A percentile compares a stretch with the other conserved stretches of the same genome.
Evolutionary conservation across 768 basidiomycete species (phyloP).

Genomic region (Trametopsis cervina): DNA sequence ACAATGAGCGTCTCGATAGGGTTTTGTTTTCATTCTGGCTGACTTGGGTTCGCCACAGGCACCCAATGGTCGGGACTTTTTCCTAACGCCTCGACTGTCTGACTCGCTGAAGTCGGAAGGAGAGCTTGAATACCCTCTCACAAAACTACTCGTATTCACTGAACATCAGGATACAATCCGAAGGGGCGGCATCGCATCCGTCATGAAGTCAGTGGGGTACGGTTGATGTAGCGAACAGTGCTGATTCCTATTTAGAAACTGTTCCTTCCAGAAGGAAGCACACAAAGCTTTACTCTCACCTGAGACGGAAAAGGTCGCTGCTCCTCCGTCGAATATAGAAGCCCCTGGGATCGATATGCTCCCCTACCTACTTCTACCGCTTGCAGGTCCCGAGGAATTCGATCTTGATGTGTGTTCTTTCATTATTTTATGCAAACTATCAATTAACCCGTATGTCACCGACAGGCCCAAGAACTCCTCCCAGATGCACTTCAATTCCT

Average conservation of each 20-base stretch:
- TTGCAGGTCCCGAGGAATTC: conserved; percentile 93
- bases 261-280: conserved; percentile 58
- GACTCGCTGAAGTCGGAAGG: conserved; percentile 38
- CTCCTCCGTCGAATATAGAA: conserved; percentile 47
- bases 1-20: no score
- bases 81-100: conserved; percentile 59
- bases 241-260: no score
- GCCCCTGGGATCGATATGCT: conserved; percentile 81
- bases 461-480: conserved; percentile 82
- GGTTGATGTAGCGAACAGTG: not conserved
- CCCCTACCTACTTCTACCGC: conserved; percentile 78
- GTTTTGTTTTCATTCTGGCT: conserved; percentile 1
- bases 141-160: conserved; percentile 79
- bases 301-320: conserved; percentile 48
- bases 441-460: not conserved
- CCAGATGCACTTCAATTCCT: conserved; percentile 84
- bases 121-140: conserved; percentile 69
- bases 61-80: conserved; percentile 70
- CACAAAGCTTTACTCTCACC: conserved; percentile 68
- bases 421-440: not conserved
- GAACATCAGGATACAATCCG: conserved; percentile 86
- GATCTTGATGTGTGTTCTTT: conserved; percentile 66
- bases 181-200: conserved; percentile 79
- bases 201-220: conserved; percentile 59
- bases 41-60: conserved; percentile 41